Evolutionary conservation across 768 basidiomycete species (phyloP), one percentile per base, ranked within the genome.

Genomic region (Pulveroboletus sp.): DNA sequence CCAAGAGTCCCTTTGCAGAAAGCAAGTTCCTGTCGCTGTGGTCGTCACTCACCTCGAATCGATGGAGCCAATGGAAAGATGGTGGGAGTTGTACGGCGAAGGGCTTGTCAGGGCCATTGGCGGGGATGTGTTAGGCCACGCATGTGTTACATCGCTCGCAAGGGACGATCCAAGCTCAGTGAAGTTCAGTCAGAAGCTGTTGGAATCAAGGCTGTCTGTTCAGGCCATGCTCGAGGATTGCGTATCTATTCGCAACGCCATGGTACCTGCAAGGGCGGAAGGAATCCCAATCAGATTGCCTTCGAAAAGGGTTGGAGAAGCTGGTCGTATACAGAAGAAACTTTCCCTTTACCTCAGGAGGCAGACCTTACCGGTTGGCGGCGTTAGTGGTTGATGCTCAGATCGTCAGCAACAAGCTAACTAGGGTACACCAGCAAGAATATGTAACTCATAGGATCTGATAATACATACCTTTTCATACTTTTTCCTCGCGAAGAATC

Each of bases 21-120:
- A 52, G 12, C 27, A 55, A 16, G 71, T 73, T 1, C 70, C 72
- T 1, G 61, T 67, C 19, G 59, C 68, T 0, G 16, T 74, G 3
- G 63, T 66, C 6, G 45, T 73, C 23, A 71, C 69, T 1, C 59
- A 68, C 29, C 57, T 74, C 8, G 73, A 71, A 39, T 23, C 37
- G 4, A n/a, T 43, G 16, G 9, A 19, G 8, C 23, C 16, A 3
- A 56, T 59, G 55, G 57, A 63, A 14, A 17, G 36, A 17, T 67
- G 63, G 65, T 67, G 65, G 63, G 24, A 38, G 3, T 4, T 12
- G 16, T 45, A 61, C 14, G 32, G 47, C 7, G 4, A 32, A 10
- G 42, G 7, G 4, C 31, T 64, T 10, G 7, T 38, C 13, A 13
- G 27, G 12, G 9, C 11, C 7, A 6, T 26, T 1, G 6, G 14